A percentile compares a stretch with the other conserved stretches of the same genome.
Evolutionary conservation across 2,329 filamentous ascomycete genomes (phyloP).

Genomic region (Myriangium duriaei): DNA sequence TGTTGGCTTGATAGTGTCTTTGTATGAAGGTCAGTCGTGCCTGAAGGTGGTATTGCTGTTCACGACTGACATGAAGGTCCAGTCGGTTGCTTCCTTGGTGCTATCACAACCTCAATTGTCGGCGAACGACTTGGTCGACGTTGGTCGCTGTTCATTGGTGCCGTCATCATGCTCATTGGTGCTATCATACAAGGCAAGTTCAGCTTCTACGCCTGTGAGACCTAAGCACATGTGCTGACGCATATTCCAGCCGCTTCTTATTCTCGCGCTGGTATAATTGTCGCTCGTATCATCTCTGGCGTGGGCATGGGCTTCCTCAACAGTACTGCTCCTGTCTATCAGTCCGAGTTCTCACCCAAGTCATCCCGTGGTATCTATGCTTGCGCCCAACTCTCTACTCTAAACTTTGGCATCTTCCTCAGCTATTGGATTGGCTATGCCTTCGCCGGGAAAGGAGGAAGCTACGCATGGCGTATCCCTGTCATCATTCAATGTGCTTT

Average conservation of each 20-base stretch:
- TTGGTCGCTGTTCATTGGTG: slow-evolving; percentile 31
- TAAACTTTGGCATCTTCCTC: slow-evolving; percentile 35
- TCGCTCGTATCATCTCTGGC: slow-evolving; percentile 17
- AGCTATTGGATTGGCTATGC: slow-evolving; percentile 37
- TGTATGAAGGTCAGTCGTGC: no score
- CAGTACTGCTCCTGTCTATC: slow-evolving; percentile 32
- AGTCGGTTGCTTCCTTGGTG: slow-evolving; percentile 34
- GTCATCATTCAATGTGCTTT: slow-evolving; percentile 32
- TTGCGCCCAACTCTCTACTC: slow-evolving; percentile 35
- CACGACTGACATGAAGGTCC: slow-evolving; percentile 7
- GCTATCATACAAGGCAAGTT: slow-evolving; percentile 16
- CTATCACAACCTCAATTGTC: slow-evolving; percentile 26
- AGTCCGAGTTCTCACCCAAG: slow-evolving; percentile 29
- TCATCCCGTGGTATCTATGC: slow-evolving; percentile 22
- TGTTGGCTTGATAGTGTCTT: slow-evolving; percentile 36
- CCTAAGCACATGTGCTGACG: no score
- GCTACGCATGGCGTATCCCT: slow-evolving; percentile 31
- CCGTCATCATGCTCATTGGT: slow-evolving; percentile 29
- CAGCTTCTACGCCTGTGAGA: no score
- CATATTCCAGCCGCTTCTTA: slow-evolving; percentile 14
- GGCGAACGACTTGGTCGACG: slow-evolving; percentile 35
- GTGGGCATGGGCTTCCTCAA: slow-evolving; percentile 31
- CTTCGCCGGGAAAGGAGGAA: slow-evolving; percentile 19
- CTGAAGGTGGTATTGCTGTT: neutral
- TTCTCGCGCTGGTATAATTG: slow-evolving; percentile 16